These are phyloP conservation scores for Coemansia sp. DNA, from an alignment of 192 early-diverging fungal genomes.

Conservation along the genomic window DNA sequence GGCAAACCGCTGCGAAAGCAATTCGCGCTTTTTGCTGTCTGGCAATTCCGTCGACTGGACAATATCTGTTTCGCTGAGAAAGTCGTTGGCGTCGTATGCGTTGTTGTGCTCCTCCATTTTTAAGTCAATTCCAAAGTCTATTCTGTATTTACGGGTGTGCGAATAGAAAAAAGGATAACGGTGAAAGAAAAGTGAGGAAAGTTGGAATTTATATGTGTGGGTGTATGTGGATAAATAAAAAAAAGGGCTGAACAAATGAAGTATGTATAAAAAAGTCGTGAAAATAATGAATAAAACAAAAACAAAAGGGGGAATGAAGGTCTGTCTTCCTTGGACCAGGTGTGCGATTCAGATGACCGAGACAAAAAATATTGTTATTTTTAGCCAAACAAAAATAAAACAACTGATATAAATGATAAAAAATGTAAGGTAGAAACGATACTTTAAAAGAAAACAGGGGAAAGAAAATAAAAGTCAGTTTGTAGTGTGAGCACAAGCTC, in stretches of 20 bases:
- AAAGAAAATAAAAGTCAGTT: background rate
- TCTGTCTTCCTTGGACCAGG: background rate
- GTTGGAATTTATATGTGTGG: background rate
- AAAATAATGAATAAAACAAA: background rate
- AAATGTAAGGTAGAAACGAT: background rate
- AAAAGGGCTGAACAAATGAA: background rate
- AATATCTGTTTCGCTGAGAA: conserved; percentile 40
- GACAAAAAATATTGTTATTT: background rate
- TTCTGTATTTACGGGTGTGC: conserved; percentile 4
- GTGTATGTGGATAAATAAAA: too few species aligned
- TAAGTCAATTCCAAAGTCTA: background rate
- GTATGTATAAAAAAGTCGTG: conserved; percentile 9
- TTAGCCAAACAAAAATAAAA: conserved; percentile 1
- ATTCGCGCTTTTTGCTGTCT: conserved; percentile 59
- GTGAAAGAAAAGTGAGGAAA: background rate
- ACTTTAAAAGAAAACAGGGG: background rate
- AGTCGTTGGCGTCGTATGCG: conserved; percentile 23
- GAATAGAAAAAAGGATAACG: background rate
- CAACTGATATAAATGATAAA: background rate
- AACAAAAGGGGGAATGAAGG: background rate
- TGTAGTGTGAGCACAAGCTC: too few species aligned
- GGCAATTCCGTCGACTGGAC: conserved; percentile 38
- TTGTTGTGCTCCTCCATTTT: conserved; percentile 29
- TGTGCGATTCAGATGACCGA: conserved; percentile 4
- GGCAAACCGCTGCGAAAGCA: conserved; percentile 65